These are phyloP conservation scores for Boletus sp. DNA, from an alignment of 768 basidiomycete genomes.

Conservation along the genomic window DNA sequence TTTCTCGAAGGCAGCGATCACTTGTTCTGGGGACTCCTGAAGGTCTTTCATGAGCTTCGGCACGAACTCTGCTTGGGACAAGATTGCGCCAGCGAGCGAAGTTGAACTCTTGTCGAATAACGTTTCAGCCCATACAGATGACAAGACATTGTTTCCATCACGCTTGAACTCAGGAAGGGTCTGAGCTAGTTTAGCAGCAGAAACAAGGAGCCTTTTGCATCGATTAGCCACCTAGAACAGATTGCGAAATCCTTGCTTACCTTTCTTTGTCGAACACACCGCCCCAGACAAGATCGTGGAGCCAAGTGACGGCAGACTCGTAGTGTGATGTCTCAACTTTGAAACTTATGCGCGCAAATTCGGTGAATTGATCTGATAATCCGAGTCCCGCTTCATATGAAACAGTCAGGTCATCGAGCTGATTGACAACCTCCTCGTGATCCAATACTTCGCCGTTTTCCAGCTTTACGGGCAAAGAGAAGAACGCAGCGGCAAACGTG, in stretches of 20 bases:
- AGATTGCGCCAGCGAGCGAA: conserved; percentile 61
- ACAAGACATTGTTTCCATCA: conserved; percentile 77
- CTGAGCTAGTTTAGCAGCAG: conserved; percentile 85
- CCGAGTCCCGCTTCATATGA: conserved; percentile 77
- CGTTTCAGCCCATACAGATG: conserved; percentile 65
- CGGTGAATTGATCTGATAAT: conserved; percentile 61
- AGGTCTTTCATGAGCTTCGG: conserved; percentile 72
- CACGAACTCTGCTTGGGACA: conserved; percentile 76
- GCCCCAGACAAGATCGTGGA: conserved; percentile 76
- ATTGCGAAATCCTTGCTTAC: conserved; percentile 36
- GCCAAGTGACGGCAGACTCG: conserved; percentile 80
- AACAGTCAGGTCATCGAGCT: conserved; percentile 89
- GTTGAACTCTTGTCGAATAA: conserved; percentile 71
- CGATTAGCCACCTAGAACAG: conserved; percentile 1
- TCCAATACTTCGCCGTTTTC: conserved; percentile 65
- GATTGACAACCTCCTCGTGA: conserved; percentile 90
- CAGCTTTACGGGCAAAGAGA: conserved; percentile 78
- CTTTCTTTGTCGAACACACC: conserved; percentile 77
- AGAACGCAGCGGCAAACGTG: conserved; percentile 81
- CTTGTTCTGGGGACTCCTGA: conserved; percentile 67
- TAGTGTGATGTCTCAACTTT: conserved; percentile 84
- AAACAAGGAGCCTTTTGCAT: conserved; percentile 67
- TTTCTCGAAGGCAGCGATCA: conserved; percentile 72
- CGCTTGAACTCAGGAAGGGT: conserved; percentile 90
- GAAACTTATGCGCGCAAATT: conserved; percentile 71